Conservation (phyloP, 2,329 filamentous ascomycete genomes). For the Diaporthe sp. region DNA sequence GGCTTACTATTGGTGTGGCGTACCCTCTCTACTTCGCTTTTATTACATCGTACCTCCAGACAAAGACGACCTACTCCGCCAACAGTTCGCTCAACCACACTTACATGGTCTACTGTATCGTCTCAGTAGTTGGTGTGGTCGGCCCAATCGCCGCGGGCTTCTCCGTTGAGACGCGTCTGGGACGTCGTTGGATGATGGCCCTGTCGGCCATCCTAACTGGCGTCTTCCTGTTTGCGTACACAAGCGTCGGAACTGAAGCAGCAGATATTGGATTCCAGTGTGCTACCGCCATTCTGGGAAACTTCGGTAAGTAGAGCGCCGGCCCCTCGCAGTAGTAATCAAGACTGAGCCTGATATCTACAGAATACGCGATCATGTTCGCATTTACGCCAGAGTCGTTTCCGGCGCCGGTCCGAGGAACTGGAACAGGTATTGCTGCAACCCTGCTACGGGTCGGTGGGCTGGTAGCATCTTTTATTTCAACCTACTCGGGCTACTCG, state of each 20-base stretch:
- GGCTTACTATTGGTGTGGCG: constrained; percentile 57
- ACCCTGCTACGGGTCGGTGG: constrained; percentile 51
- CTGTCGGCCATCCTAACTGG: constrained; percentile 55
- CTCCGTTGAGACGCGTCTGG: constrained; percentile 52
- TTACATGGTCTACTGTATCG: constrained; percentile 50
- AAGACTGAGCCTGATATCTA: background rate
- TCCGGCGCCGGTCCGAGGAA: constrained; percentile 64
- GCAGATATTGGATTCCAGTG: constrained; percentile 52
- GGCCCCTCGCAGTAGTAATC: background rate
- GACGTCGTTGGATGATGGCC: constrained; percentile 56
- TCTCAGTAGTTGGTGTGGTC: constrained; percentile 50
- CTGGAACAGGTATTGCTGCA: constrained; percentile 59
- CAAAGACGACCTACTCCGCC: constrained; percentile 45
- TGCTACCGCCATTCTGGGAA: constrained; percentile 57
- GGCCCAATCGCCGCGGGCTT: constrained; percentile 55
- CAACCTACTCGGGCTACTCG: constrained; percentile 54
- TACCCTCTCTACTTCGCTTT: constrained; percentile 60
- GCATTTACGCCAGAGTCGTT: constrained; percentile 68
- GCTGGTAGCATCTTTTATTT: constrained; percentile 53
- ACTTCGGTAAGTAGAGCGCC: constrained; percentile 46
- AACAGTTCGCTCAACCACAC: constrained; percentile 43
- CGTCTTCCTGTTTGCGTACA: constrained; percentile 58
- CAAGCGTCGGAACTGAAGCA: constrained; percentile 50
- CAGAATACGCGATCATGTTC: constrained; percentile 51
- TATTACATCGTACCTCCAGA: constrained; percentile 56